A percentile compares a stretch with the other conserved stretches of the same genome.
Evolutionary conservation across 2,329 filamentous ascomycete genomes (phyloP).

Genomic region (Teratosphaeria zuluensis): DNA sequence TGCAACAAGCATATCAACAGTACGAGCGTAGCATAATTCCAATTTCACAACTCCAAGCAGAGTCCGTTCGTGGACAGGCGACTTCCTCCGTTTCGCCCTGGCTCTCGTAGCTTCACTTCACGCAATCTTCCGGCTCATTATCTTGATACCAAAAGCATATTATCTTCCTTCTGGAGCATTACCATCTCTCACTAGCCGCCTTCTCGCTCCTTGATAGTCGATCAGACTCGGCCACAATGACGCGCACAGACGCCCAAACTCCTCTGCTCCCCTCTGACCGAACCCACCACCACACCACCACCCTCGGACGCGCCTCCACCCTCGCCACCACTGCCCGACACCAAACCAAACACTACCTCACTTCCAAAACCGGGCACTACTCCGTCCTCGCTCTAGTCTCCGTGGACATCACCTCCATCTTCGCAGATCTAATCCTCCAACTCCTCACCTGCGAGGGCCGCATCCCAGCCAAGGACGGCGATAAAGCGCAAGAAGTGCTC

Average conservation of each 20-base stretch:
- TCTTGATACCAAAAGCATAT: too few species aligned
- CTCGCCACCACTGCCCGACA: not conserved
- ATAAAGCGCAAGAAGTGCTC: conserved; percentile 33
- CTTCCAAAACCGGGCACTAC: conserved; percentile 41
- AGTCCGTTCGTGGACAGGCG: too few species aligned
- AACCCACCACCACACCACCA: not conserved
- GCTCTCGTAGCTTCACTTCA: too few species aligned
- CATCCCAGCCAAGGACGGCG: conserved; percentile 19
- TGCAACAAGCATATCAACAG: not conserved
- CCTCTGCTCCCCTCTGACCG: conserved; percentile 2
- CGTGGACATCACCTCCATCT: conserved; percentile 43
- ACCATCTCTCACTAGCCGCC: too few species aligned
- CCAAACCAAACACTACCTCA: conserved; percentile 26
- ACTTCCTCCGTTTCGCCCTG: too few species aligned
- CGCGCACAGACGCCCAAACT: not conserved
- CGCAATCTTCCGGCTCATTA: too few species aligned
- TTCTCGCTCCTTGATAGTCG: too few species aligned
- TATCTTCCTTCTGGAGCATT: too few species aligned
- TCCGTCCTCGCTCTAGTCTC: conserved; percentile 39
- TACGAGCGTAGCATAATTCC: not conserved
- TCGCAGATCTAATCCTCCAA: conserved; percentile 43
- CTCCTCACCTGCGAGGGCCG: conserved; percentile 39
- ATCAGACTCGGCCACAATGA: too few species aligned
- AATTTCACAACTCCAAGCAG: not conserved
- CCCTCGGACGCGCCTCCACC: not conserved